Evolutionary conservation across 345 rosid genomes (phyloP).

Genomic region (Hirschfeldia incana): DNA sequence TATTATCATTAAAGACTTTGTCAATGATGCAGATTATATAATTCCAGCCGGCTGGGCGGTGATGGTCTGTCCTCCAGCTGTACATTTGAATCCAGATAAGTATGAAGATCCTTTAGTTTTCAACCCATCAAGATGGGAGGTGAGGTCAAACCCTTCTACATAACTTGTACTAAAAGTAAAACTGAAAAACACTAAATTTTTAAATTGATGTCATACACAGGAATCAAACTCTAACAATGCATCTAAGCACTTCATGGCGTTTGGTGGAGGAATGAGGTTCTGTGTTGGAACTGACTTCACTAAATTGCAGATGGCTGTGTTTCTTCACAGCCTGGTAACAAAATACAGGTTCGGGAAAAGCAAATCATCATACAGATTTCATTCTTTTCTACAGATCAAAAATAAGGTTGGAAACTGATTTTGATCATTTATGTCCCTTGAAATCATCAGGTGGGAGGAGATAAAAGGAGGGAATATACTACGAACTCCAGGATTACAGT

Average conservation of each 20-base stretch:
- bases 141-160: constrained; percentile 36
- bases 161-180: constrained; percentile 28
- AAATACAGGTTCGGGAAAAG: constrained; percentile 62
- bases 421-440: neutral
- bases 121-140: constrained; percentile 98
- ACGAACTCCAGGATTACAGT: constrained; percentile 92
- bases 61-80: constrained; percentile 98
- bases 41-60: constrained; percentile 98
- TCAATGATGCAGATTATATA: constrained; percentile 54
- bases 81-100: constrained; percentile 75
- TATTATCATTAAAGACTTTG: constrained; percentile 18
- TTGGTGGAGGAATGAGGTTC: constrained; percentile 98
- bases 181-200: neutral
- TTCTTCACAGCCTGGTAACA: constrained; percentile 84
- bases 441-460: constrained; percentile 62
- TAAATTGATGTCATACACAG: constrained; percentile 37
- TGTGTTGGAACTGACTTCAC: constrained; percentile 96
- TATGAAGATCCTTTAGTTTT: constrained; percentile 81
- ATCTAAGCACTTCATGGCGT: constrained; percentile 91
- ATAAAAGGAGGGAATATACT: constrained; percentile 73
- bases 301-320: constrained; percentile 93
- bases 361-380: neutral
- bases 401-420: neutral
- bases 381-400: neutral
- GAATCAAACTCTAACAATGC: constrained; percentile 58